phyloP scores from a whole-genome alignment of 2,329 filamentous ascomycete genomes.

The Aspergillus pseudoviridinutans region DNA sequence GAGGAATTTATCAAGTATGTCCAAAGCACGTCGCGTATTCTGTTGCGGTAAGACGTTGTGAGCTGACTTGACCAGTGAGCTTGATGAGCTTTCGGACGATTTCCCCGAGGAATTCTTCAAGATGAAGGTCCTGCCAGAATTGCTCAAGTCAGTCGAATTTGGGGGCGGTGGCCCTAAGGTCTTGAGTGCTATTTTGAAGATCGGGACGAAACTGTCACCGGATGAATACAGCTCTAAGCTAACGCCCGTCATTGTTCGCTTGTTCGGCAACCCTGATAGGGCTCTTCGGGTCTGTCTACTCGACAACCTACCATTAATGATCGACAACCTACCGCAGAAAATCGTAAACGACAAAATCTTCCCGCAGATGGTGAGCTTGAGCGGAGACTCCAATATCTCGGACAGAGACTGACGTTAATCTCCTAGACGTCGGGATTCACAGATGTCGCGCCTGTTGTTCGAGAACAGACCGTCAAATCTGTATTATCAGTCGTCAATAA shows the following conservation, averaged over 20 bases:
- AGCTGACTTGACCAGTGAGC: slow-evolving; percentile 51
- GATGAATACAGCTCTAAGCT: slow-evolving; percentile 87
- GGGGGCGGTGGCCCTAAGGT: slow-evolving; percentile 92
- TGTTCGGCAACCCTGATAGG: slow-evolving; percentile 88
- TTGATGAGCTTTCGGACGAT: slow-evolving; percentile 83
- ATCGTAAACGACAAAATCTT: slow-evolving; percentile 96
- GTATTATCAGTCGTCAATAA: slow-evolving; percentile 84
- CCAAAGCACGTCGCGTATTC: neutral
- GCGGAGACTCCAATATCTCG: neutral
- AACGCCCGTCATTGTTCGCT: slow-evolving; percentile 77
- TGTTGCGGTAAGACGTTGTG: neutral
- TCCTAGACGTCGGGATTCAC: slow-evolving; percentile 87
- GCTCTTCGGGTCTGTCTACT: slow-evolving; percentile 87
- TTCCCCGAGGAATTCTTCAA: slow-evolving; percentile 98
- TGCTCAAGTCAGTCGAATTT: slow-evolving; percentile 98
- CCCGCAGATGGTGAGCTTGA: slow-evolving; percentile 70
- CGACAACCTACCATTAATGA: slow-evolving; percentile 85
- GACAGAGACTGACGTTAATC: slow-evolving; percentile 2
- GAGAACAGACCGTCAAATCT: slow-evolving; percentile 94
- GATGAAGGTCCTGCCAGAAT: slow-evolving; percentile 89
- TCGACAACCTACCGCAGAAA: slow-evolving; percentile 82
- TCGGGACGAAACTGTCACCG: slow-evolving; percentile 76
- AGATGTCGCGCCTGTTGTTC: slow-evolving; percentile 81
- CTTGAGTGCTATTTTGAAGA: slow-evolving; percentile 83
- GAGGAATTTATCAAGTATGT: slow-evolving; percentile 73